phyloP scores from a whole-genome alignment of 257 asterid species.

The Henckelia pumila region DNA sequence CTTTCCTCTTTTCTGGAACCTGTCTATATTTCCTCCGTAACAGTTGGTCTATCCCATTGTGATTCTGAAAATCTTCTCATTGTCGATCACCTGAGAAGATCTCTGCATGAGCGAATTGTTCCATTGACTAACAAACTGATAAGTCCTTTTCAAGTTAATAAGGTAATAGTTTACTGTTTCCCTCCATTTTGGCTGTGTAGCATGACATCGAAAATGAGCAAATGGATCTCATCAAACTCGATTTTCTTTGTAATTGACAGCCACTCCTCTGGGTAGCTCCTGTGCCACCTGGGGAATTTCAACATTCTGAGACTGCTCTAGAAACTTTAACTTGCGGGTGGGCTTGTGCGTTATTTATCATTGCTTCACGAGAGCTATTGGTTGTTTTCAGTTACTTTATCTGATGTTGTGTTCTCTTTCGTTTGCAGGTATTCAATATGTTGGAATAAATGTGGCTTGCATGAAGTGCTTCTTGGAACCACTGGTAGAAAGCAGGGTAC shows the following conservation, averaged over 20 bases:
- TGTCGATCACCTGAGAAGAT: conserved; percentile 44
- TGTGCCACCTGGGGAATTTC: conserved; percentile 75
- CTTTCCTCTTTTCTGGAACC: conserved; percentile 84
- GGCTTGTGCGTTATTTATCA: conserved; percentile 18
- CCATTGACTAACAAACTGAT: conserved; percentile 54
- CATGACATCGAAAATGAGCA: conserved; percentile 14
- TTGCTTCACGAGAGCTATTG: background rate
- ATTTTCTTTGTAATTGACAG: conserved; percentile 37
- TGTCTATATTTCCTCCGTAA: conserved; percentile 64
- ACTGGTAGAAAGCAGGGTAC: conserved; percentile 99
- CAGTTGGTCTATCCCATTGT: conserved; percentile 54
- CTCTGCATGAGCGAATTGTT: conserved; percentile 52
- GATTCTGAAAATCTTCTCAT: conserved; percentile 30
- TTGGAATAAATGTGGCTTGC: conserved; percentile 77
- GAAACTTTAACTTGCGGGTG: conserved; percentile 92
- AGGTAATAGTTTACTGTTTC: conserved; percentile 36
- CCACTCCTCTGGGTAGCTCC: conserved; percentile 64
- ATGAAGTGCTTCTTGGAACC: conserved; percentile 91
- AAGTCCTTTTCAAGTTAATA: conserved; percentile 65
- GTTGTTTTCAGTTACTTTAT: conserved; percentile 7
- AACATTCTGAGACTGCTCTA: conserved; percentile 80
- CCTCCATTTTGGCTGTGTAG: conserved; percentile 9
- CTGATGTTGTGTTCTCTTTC: conserved; percentile 19
- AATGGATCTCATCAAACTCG: conserved; percentile 12
- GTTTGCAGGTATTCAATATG: conserved; percentile 78